Percentiles rank a stretch among this genome's conserved stretches.
Conservation (phyloP, 805 yeast genomes). For the Metschnikowia lunata region DNA sequence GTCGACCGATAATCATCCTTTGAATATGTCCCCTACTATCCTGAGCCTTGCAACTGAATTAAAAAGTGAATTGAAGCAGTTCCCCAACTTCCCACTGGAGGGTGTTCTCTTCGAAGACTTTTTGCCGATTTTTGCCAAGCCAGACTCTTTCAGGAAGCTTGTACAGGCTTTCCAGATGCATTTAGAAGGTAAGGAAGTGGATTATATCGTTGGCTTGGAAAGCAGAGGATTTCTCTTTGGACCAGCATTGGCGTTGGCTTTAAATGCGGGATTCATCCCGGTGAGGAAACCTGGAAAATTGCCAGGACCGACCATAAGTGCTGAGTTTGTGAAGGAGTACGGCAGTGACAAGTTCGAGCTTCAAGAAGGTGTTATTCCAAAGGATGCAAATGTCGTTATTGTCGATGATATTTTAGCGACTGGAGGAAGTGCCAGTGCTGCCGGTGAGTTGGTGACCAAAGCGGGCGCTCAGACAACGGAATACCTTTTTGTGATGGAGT, state of each 20-base stretch:
- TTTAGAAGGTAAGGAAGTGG: conserved; percentile 63
- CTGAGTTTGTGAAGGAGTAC: conserved; percentile 83
- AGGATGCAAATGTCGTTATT: conserved; percentile 75
- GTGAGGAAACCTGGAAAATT: conserved; percentile 93
- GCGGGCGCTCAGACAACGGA: conserved; percentile 72
- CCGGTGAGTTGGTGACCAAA: conserved; percentile 72
- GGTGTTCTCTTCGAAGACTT: conserved; percentile 96
- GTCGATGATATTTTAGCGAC: conserved; percentile 98
- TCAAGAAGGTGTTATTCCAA: conserved; percentile 76
- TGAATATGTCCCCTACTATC: conserved; percentile 21
- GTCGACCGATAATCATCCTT: too few species aligned
- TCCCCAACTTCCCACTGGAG: conserved; percentile 90
- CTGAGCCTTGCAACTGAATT: conserved; percentile 34
- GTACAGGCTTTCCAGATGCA: conserved; percentile 77
- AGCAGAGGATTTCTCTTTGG: conserved; percentile 97
- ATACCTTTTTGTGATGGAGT: conserved; percentile 87
- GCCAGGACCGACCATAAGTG: conserved; percentile 77
- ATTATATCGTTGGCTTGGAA: conserved; percentile 90
- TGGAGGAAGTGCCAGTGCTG: conserved; percentile 94
- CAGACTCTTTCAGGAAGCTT: conserved; percentile 74
- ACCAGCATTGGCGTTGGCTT: conserved; percentile 86
- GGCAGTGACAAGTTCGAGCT: conserved; percentile 87
- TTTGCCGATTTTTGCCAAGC: conserved; percentile 85
- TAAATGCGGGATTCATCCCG: conserved; percentile 90
- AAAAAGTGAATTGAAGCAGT: conserved; percentile 48